phyloP scores from a whole-genome alignment of 169 alveolate genomes.

The Cryptosporidium ubiquitum region DNA sequence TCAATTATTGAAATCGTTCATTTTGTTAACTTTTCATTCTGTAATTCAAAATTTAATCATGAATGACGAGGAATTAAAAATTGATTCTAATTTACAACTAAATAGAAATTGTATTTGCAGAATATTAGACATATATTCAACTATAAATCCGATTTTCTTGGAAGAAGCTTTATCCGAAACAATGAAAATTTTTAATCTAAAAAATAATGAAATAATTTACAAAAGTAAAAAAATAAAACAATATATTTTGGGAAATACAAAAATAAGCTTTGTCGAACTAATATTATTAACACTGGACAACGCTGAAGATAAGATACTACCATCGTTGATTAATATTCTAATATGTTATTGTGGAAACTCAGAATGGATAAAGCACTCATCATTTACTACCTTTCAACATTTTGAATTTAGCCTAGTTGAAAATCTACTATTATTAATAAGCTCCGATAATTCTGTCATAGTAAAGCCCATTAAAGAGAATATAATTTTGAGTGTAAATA shows the following conservation, averaged over 20 bases:
- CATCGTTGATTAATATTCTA: constrained; percentile 5
- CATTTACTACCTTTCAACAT: constrained; percentile 42
- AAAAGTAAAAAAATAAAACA: background rate
- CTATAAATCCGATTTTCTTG: constrained; percentile 10
- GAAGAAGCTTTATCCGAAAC: background rate
- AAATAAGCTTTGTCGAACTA: background rate
- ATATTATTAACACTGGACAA: background rate
- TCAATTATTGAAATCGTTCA: constrained; percentile 1
- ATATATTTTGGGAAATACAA: background rate
- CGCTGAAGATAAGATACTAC: constrained; percentile 18
- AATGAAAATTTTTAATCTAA: background rate
- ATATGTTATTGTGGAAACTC: constrained; percentile 10
- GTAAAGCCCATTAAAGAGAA: constrained; percentile 5
- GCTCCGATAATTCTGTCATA: background rate
- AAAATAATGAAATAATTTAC: background rate
- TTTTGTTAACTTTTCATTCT: background rate
- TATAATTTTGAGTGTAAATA: constrained; percentile 13
- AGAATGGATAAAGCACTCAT: background rate
- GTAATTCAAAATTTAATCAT: background rate
- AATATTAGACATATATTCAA: constrained; percentile 27
- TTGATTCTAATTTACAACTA: background rate
- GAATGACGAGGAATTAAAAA: background rate
- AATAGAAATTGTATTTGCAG: background rate
- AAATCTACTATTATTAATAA: background rate
- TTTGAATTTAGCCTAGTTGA: constrained; percentile 21